Evolutionary conservation across 208 protist genomes (phyloP), one percentile per base, ranked within the genome.

Genomic region (Acanthamoeba culbertsoni): DNA sequence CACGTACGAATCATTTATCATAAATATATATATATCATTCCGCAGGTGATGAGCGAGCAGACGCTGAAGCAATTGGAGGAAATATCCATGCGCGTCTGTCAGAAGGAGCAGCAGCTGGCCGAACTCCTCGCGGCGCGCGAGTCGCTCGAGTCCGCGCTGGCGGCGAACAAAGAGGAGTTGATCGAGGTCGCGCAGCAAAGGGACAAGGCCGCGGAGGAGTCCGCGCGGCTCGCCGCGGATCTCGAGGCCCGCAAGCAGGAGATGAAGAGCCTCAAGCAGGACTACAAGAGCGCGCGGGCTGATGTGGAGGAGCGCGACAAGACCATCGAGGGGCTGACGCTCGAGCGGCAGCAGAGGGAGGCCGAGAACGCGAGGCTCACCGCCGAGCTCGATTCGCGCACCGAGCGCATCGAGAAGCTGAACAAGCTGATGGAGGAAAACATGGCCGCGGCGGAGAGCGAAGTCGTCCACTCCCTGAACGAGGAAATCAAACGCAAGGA

Each of bases 61-160:
- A 89, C 79, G 55, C 79, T 89, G 46, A 89, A 89, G 79, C 79
- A 89, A 33, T 48, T 89, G 2, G 79, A 89, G 55, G 55, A 65
- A 23, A 89, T 89, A 18, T 68, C 51, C 23, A 63, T 68, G 46
- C 79, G 55, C 16, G 45, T 89, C 46, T 42, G 63, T 23, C 28
- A 65, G 79, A 89, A 89, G 35, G 79, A 89, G 33, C 31, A 31
- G 46, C 26, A 89, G 31, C 46, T 89, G 8, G 40, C 23, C 46
- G 79, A 89, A 5, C 40, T 89, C 26, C 16, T 40, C 6, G 26
- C 28, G 31, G 55, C 46, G 20, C 55, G 46, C 18, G 55, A 89
- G 79, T 12, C 35, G 28, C 46, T 68, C 7, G 79, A 89, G 35
- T 2, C 51, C 28, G 40, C 16, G 31, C 16, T 62, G 46, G 51